A percentile compares a stretch with the other conserved stretches of the same genome.
Evolutionary conservation across 768 basidiomycete species (phyloP).

Genomic region (Dendrothele bispora): DNA sequence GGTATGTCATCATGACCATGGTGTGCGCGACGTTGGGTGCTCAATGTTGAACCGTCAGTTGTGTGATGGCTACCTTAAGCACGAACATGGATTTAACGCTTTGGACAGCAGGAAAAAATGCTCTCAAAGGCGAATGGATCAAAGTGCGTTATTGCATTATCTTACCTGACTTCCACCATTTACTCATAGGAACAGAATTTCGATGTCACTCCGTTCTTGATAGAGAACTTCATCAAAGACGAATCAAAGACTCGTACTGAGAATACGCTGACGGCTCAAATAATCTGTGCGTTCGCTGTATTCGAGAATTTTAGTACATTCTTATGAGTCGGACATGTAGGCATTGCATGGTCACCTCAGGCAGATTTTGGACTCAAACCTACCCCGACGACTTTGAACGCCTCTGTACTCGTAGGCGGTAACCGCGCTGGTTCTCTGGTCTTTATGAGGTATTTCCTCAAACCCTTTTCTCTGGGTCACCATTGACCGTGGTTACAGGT

Average conservation of each 20-base stretch:
- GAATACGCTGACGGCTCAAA: slow-evolving; percentile 52
- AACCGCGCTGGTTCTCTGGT: slow-evolving; percentile 63
- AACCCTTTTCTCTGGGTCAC: neutral
- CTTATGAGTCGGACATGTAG: slow-evolving; percentile 33
- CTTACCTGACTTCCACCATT: too few species aligned
- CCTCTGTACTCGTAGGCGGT: slow-evolving; percentile 69
- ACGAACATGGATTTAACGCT: slow-evolving; percentile 76
- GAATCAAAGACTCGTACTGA: slow-evolving; percentile 14
- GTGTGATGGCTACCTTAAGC: slow-evolving; percentile 64
- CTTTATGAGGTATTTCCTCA: slow-evolving; percentile 50
- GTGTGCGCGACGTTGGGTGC: neutral
- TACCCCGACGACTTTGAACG: slow-evolving; percentile 46
- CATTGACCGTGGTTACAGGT: too few species aligned
- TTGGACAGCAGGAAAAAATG: slow-evolving; percentile 67
- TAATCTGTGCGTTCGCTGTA: slow-evolving; percentile 42
- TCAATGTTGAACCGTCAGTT: too few species aligned
- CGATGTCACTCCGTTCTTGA: slow-evolving; percentile 54
- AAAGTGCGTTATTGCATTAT: too few species aligned
- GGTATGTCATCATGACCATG: slow-evolving; percentile 38
- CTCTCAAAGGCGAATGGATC: slow-evolving; percentile 71
- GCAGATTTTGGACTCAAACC: slow-evolving; percentile 55
- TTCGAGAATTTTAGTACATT: neutral
- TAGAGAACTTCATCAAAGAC: slow-evolving; percentile 26
- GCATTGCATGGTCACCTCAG: slow-evolving; percentile 69
- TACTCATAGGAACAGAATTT: slow-evolving; percentile 44